Evolutionary conservation across 2,329 filamentous ascomycete genomes (phyloP).

Genomic region (Ascochyta pisi): DNA sequence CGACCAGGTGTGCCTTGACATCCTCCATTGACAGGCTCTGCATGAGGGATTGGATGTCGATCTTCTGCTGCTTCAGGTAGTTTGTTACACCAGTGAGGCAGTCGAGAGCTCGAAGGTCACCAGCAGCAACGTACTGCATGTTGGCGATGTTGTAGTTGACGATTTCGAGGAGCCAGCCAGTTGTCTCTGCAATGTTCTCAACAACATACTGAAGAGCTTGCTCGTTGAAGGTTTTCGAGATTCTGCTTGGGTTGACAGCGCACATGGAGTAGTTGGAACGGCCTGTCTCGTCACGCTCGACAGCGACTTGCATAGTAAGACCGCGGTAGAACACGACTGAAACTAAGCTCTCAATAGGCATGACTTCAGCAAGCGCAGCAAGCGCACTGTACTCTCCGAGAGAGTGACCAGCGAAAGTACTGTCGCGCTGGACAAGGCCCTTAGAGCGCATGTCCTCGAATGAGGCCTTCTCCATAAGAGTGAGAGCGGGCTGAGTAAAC

Average conservation of each 20-base stretch:
- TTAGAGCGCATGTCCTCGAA: slow-evolving; percentile 99
- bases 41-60: slow-evolving; percentile 94
- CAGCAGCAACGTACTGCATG: slow-evolving; percentile 73
- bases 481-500: slow-evolving; percentile 96
- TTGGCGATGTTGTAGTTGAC: slow-evolving; percentile 89
- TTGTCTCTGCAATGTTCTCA: slow-evolving; percentile 91
- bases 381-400: slow-evolving; percentile 98
- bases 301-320: slow-evolving; percentile 98
- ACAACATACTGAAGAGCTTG: slow-evolving; percentile 96
- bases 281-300: slow-evolving; percentile 90
- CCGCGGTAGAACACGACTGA: slow-evolving; percentile 99
- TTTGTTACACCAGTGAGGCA: slow-evolving; percentile 82
- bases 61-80: slow-evolving; percentile 94
- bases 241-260: slow-evolving; percentile 96
- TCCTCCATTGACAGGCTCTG: slow-evolving; percentile 85
- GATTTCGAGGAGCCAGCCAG: slow-evolving; percentile 95
- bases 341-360: slow-evolving; percentile 98
- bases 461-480: slow-evolving; percentile 98
- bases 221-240: slow-evolving; percentile 98
- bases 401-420: slow-evolving; percentile 97
- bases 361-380: slow-evolving; percentile 94
- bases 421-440: slow-evolving; percentile 93
- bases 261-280: slow-evolving; percentile 99
- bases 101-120: slow-evolving; percentile 70
- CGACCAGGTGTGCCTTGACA: slow-evolving; percentile 84